Conservation (phyloP, 2,329 filamentous ascomycete species). For the Calonectria multiphialidica region DNA sequence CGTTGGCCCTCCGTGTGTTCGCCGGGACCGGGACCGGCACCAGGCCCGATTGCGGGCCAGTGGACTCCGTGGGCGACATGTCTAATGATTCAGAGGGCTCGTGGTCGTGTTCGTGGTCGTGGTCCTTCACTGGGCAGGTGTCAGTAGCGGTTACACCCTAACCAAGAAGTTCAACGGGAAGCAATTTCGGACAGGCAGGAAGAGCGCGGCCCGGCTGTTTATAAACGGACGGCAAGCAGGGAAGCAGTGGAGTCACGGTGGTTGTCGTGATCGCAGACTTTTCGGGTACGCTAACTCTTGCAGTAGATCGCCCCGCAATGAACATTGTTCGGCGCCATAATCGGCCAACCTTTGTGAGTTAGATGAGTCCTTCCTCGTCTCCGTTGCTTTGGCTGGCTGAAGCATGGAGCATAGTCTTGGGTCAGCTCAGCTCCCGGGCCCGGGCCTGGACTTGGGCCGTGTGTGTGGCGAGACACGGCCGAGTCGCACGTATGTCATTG, state of each 20-base stretch:
- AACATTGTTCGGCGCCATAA: constrained; percentile 19
- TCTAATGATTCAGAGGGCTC: background rate
- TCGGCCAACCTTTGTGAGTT: constrained; percentile 21
- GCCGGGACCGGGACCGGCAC: constrained; percentile 37
- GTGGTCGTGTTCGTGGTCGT: background rate
- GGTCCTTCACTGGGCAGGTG: background rate
- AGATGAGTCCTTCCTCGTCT: background rate
- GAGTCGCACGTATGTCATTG: background rate
- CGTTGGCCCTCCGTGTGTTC: constrained; percentile 26
- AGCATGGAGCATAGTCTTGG: background rate
- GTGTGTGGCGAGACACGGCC: background rate
- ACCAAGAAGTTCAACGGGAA: background rate
- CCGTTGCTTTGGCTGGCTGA: background rate
- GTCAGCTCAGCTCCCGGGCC: background rate
- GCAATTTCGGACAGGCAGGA: background rate
- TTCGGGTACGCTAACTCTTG: constrained; percentile 25
- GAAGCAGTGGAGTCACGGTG: constrained; percentile 30
- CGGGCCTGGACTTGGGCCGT: background rate
- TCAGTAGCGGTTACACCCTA: constrained; percentile 16
- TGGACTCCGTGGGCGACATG: background rate
- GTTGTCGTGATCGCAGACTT: constrained; percentile 43
- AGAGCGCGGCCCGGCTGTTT: background rate
- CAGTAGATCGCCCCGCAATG: constrained; percentile 33
- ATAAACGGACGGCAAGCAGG: constrained; percentile 5
- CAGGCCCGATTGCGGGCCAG: constrained; percentile 19